Evolutionary conservation across 169 alveolate species (phyloP).

Genomic region (Perkinsus olseni): DNA sequence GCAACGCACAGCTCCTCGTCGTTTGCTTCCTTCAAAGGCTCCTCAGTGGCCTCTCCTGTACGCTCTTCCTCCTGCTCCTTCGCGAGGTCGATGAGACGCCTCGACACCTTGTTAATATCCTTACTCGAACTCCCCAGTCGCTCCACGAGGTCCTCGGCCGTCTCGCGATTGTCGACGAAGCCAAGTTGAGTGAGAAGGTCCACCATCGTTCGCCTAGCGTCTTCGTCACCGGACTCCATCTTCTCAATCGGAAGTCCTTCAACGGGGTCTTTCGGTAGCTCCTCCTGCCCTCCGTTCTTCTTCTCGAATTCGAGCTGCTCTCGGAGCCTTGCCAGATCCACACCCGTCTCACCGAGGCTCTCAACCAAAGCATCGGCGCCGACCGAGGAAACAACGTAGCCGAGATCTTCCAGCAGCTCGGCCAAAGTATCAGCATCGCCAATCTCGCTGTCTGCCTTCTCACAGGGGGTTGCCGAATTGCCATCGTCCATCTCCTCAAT

Average conservation of each 20-base stretch:
- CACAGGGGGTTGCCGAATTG: background rate
- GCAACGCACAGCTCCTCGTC: background rate
- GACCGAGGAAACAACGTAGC: background rate
- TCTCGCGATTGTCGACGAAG: background rate
- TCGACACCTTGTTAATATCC: background rate
- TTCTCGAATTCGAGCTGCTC: background rate
- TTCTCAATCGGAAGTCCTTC: background rate
- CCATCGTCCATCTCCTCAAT: background rate
- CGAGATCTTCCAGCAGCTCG: background rate
- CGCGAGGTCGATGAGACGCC: background rate
- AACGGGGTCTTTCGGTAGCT: background rate
- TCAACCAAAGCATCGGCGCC: background rate
- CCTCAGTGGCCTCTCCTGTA: background rate
- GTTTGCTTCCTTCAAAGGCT: background rate
- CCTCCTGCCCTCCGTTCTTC: background rate
- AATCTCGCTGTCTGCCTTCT: background rate
- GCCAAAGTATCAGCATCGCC: background rate
- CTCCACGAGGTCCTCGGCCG: background rate
- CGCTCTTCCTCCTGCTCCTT: background rate
- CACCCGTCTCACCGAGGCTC: background rate
- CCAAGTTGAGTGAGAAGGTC: background rate
- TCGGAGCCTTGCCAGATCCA: background rate
- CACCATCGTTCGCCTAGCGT: background rate
- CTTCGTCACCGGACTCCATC: background rate
- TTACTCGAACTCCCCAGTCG: background rate